phyloP scores from a whole-genome alignment of 1,139 yeast species.

The Scheffersomyces insectosa region DNA sequence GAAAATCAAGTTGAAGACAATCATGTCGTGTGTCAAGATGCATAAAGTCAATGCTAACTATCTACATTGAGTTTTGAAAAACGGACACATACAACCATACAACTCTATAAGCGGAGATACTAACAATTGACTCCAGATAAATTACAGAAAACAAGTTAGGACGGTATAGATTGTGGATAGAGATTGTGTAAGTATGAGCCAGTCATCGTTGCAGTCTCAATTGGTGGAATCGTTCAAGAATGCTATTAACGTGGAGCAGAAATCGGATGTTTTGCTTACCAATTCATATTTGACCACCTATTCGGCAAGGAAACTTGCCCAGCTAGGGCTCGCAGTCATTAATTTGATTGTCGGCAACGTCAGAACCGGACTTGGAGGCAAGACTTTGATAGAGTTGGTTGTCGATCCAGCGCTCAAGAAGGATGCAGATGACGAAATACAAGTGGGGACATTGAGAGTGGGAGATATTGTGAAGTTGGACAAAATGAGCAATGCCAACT shows the following conservation, averaged over 20 bases:
- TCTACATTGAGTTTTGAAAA: slow-evolving; percentile 28
- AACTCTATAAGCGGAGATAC: not conserved
- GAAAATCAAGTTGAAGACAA: slow-evolving; percentile 13
- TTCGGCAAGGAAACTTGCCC: slow-evolving; percentile 66
- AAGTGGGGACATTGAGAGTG: slow-evolving; percentile 59
- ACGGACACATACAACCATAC: slow-evolving; percentile 26
- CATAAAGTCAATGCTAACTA: slow-evolving; percentile 12
- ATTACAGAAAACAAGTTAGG: slow-evolving; percentile 4
- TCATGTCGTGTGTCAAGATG: slow-evolving; percentile 24
- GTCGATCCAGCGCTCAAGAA: slow-evolving; percentile 57
- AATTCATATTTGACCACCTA: slow-evolving; percentile 48
- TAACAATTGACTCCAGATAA: not conserved
- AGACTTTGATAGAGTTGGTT: slow-evolving; percentile 63
- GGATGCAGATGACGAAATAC: slow-evolving; percentile 35
- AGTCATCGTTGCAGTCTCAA: not conserved
- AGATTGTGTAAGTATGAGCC: not conserved
- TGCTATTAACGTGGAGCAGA: slow-evolving; percentile 58
- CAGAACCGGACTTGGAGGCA: slow-evolving; percentile 81
- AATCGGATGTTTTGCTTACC: slow-evolving; percentile 59
- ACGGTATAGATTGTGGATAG: no score
- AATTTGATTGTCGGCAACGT: slow-evolving; percentile 62
- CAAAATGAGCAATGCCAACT: slow-evolving; percentile 24
- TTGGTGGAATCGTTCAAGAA: slow-evolving; percentile 47
- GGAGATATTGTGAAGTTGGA: slow-evolving; percentile 77
- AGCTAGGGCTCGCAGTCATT: slow-evolving; percentile 71